A percentile compares a stretch with the other conserved stretches of the same genome.
Conservation (phyloP, 2,329 filamentous ascomycete species). For the Neophaeococcomyces mojaviensis region DNA sequence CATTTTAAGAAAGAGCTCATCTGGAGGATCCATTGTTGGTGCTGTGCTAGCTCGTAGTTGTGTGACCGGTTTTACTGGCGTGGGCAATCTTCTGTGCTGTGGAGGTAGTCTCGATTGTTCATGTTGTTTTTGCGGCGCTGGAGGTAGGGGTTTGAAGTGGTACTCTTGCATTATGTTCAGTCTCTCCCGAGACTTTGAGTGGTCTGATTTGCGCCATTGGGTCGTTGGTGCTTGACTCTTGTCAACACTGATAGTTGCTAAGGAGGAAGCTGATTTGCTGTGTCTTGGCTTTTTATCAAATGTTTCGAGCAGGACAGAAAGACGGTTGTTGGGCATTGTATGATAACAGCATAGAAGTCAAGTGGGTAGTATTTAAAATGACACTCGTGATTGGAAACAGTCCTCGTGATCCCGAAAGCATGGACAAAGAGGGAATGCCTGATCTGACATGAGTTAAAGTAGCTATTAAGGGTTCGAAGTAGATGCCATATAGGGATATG, state of each 20-base stretch:
- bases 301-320: conserved; percentile 13
- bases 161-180: conserved; percentile 4
- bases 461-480: no score
- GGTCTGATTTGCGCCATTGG: conserved; percentile 8
- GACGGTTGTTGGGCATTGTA: conserved; percentile 7
- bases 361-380: neutral
- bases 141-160: conserved; percentile 10
- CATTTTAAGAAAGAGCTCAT: conserved; percentile 7
- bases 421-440: no score
- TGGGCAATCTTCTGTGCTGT: no score
- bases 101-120: neutral
- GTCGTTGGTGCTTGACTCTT: neutral
- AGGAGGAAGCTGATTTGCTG: conserved; percentile 13
- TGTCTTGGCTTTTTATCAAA: conserved; percentile 12
- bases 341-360: neutral
- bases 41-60: conserved; percentile 11
- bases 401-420: no score
- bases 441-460: no score
- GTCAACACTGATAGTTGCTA: conserved; percentile 2
- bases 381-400: no score
- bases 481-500: no score
- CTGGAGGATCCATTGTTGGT: conserved; percentile 8
- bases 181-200: conserved; percentile 4
- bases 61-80: conserved; percentile 4
- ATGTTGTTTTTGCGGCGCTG: conserved; percentile 1